Evolutionary conservation across 345 rosid species (phyloP).

Genomic region (Xanthoceras sorbifolium): DNA sequence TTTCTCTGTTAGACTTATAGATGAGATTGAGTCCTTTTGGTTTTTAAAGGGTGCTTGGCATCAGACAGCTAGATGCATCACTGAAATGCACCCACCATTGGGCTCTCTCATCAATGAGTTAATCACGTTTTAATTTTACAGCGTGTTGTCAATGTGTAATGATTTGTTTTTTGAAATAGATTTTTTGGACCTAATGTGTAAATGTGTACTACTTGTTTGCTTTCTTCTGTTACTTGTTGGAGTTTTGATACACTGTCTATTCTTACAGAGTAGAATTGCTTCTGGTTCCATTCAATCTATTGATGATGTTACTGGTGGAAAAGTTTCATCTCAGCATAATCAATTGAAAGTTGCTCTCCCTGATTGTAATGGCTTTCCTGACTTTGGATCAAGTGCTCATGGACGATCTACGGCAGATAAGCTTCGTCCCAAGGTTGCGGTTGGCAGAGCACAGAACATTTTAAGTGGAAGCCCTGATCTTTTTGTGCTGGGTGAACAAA

Average conservation of each 20-base stretch:
- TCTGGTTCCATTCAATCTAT: slow-evolving; percentile 44
- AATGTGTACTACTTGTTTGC: not conserved
- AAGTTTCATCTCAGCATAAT: slow-evolving; percentile 43
- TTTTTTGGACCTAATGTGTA: not conserved
- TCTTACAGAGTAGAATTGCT: slow-evolving; percentile 58
- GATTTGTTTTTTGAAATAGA: not conserved
- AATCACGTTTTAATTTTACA: not conserved
- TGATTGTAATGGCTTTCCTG: slow-evolving; percentile 42
- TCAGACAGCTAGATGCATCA: not conserved
- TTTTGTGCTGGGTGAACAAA: slow-evolving; percentile 47
- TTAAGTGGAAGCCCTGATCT: slow-evolving; percentile 41
- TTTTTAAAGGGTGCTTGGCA: not conserved
- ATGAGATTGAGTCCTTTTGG: not conserved
- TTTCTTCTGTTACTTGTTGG: not conserved
- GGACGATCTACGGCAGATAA: slow-evolving; percentile 45
- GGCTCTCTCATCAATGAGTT: not conserved
- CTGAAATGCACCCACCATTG: not conserved
- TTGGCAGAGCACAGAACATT: slow-evolving; percentile 39
- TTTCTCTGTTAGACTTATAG: not conserved
- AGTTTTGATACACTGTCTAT: slow-evolving; percentile 20
- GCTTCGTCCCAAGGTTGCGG: slow-evolving; percentile 45
- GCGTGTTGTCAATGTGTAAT: not conserved
- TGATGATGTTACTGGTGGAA: slow-evolving; percentile 48
- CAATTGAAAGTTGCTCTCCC: slow-evolving; percentile 47
- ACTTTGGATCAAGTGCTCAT: slow-evolving; percentile 40